A percentile compares a stretch with the other conserved stretches of the same genome.
These are phyloP conservation scores for Aristolochia californica DNA, from an alignment of 164 flowering plant genomes.

Conservation along the genomic window DNA sequence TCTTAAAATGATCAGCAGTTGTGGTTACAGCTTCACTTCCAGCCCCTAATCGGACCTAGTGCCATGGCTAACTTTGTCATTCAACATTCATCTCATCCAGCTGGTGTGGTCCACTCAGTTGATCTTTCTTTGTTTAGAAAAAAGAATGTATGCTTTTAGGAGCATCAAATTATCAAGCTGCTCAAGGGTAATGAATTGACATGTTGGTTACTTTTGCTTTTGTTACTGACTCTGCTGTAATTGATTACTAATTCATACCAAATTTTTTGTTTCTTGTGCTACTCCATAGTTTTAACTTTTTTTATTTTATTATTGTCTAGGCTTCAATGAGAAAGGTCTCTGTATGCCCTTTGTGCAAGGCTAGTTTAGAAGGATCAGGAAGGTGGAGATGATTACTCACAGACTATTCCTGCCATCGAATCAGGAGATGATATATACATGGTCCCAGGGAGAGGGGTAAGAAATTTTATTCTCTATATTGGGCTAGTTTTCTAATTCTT, in stretches of 20 bases:
- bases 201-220: no score
- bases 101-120: no score
- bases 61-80: no score
- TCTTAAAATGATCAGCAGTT: no score
- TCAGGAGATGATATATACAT: constrained; percentile 29
- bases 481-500: background rate
- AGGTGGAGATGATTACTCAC: constrained; percentile 78
- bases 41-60: no score
- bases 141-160: no score
- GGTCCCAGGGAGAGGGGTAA: constrained; percentile 47
- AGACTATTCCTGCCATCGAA: constrained; percentile 50
- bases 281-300: no score
- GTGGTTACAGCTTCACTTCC: no score
- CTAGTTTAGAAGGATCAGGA: constrained; percentile 54
- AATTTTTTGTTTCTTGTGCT: background rate
- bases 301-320: constrained; percentile 19
- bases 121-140: no score
- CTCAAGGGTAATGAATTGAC: no score
- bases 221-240: background rate
- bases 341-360: constrained; percentile 91
- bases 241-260: background rate
- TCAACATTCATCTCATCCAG: no score
- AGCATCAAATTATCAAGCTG: no score
- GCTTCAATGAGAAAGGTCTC: constrained; percentile 46
- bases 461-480: background rate